phyloP scores from a whole-genome alignment of 2,329 filamentous ascomycete genomes.

The Ophiocordyceps australis region DNA sequence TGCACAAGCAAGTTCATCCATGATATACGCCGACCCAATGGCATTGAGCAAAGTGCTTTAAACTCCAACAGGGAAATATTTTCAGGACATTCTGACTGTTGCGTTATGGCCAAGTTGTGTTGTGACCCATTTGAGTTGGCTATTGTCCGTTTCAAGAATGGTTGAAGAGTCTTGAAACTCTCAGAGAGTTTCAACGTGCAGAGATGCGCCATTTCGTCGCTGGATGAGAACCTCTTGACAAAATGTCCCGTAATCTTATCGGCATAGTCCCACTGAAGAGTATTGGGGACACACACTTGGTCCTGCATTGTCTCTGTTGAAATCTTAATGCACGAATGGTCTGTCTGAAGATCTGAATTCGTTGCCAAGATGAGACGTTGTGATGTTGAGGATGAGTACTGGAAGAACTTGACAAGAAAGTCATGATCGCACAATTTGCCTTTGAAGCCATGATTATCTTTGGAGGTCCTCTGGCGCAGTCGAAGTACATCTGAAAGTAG shows the following conservation, averaged over 20 bases:
- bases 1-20: slow-evolving; percentile 38
- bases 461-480: no score
- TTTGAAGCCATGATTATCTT: no score
- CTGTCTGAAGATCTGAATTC: no score
- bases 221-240: not conserved
- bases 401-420: no score
- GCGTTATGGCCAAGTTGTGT: slow-evolving; percentile 32
- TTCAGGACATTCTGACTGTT: slow-evolving; percentile 24
- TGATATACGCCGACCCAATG: slow-evolving; percentile 26
- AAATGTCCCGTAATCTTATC: not conserved
- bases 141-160: not conserved
- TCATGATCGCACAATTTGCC: no score
- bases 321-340: not conserved
- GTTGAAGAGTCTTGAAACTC: not conserved
- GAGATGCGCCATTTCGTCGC: not conserved
- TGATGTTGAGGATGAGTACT: no score
- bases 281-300: not conserved
- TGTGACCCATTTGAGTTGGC: slow-evolving; percentile 4
- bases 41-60: slow-evolving; percentile 27
- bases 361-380: no score
- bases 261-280: not conserved
- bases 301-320: no score
- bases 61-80: slow-evolving; percentile 33
- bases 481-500: slow-evolving; percentile 18
- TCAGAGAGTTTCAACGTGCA: not conserved